Base-by-base conservation (phyloP, 371 early-diverging fungal species). In the Mortierella sp. region DNA sequence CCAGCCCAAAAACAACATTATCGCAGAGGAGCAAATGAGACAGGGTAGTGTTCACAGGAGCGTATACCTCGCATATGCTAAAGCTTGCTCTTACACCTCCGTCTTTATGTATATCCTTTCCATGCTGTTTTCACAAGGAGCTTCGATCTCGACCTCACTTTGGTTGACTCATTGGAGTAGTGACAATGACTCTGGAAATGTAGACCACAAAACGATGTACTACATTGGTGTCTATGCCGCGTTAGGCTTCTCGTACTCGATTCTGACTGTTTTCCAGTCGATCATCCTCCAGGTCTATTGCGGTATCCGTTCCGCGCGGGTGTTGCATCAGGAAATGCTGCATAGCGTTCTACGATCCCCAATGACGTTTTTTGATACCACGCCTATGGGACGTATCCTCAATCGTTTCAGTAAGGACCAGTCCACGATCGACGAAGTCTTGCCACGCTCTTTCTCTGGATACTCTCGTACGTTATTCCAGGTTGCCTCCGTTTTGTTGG, bases 351-450 rank as follows among this genome's bases (percentile, higher is more conserved):
- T 86, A 54, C 88, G 90, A 11, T 93, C 96, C 12, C 97, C 97
- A 22, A 96, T 96, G 95, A 87, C 91, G 0, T 97, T 96, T 78
- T 95, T 94, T 78, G 95, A 97, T 74, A 92, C 94, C 0, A 97
- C 96, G 2, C 98, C 96, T 0, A 83, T 96, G 18, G 97, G 97
- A 30, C 91, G 95, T 58, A 94, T 96, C 54, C 80, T 97, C 64
- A 92, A 96, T 68, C 89, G 94, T 66, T 98, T 98, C 85, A 94
- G 96, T 75, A 93, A 95, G 64, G 96, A 98, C 84, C 90, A 96
- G 63, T 91, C 92, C 67, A 89, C 93, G 12, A 89, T 96, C 11
- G 98, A 98, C 78, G 96, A 96, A 71, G 83, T 86, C 1, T 86
- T 93, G 59, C 95, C 90, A 71, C 87, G 86, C 75, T 88, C 76